phyloP scores from a whole-genome alignment of 192 early-diverging fungal species.

The Linnemannia hyalina region DNA sequence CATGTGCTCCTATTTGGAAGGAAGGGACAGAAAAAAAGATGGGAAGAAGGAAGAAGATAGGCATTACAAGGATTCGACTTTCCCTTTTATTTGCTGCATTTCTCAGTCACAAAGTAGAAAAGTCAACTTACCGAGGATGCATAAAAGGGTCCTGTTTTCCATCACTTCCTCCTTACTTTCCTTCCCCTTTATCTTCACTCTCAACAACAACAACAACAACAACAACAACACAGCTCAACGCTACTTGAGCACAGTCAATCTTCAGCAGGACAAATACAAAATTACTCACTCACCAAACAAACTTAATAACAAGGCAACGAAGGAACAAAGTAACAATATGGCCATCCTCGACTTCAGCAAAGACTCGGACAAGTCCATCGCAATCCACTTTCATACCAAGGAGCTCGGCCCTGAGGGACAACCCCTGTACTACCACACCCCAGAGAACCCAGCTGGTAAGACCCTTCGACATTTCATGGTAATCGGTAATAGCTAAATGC shows the following conservation, averaged over 20 bases:
- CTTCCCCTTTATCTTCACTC: neutral
- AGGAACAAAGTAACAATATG: neutral
- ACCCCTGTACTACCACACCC: constrained; percentile 4
- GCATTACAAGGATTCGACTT: neutral
- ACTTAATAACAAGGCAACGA: neutral
- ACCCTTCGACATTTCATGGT: neutral
- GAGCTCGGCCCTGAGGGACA: constrained; percentile 2
- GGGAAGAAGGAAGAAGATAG: no score
- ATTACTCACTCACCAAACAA: no score
- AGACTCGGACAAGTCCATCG: neutral
- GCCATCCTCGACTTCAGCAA: neutral
- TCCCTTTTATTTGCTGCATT: neutral
- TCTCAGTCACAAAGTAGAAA: neutral
- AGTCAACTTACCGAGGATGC: neutral
- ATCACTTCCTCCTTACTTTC: neutral
- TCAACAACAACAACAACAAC: neutral
- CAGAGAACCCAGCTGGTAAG: constrained; percentile 5
- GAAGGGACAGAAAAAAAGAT: no score
- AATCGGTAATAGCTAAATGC: no score
- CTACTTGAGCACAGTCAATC: no score
- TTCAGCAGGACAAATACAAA: no score
- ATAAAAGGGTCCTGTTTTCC: neutral
- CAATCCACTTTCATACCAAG: neutral
- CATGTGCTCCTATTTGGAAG: no score
- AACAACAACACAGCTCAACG: neutral